phyloP scores from a whole-genome alignment of 1,284 basidiomycete genomes.

The Ceratobasidium theobromae region DNA sequence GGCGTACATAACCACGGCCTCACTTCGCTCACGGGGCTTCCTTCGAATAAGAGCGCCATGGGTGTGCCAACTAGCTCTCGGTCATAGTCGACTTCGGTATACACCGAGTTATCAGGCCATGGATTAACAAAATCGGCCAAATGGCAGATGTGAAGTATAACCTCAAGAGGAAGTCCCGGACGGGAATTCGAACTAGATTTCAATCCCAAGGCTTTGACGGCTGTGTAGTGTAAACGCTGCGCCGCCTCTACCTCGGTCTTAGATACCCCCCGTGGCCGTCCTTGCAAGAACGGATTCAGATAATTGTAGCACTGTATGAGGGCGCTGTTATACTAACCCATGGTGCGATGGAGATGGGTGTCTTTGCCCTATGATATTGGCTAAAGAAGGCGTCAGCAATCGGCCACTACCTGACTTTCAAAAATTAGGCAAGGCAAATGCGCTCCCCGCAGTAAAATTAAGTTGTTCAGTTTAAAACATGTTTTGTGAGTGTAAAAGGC shows the following conservation, averaged over 20 bases:
- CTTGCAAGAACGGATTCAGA: not conserved
- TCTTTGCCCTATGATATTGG: too few species aligned
- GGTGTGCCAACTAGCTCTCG: not conserved
- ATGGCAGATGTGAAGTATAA: slow-evolving; percentile 6
- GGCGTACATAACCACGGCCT: slow-evolving; percentile 24
- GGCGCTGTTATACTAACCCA: not conserved
- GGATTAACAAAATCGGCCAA: slow-evolving; percentile 5
- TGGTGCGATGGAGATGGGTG: too few species aligned
- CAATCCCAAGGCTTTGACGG: slow-evolving; percentile 3
- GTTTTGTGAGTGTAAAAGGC: too few species aligned
- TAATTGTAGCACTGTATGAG: not conserved
- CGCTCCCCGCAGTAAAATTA: too few species aligned
- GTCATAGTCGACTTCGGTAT: slow-evolving; percentile 12
- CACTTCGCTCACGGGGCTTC: not conserved
- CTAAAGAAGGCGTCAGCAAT: too few species aligned
- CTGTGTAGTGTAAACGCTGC: slow-evolving; percentile 1
- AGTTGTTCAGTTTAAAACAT: too few species aligned
- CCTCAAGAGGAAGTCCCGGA: slow-evolving; percentile 9
- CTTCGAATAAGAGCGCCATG: not conserved
- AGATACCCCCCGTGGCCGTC: not conserved
- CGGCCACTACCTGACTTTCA: too few species aligned
- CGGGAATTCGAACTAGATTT: not conserved
- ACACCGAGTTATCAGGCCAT: slow-evolving; percentile 8
- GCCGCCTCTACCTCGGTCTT: not conserved
- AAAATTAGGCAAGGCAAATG: too few species aligned